These are phyloP conservation scores for Mortierella sp. DNA, from an alignment of 371 early-diverging fungal species.

Conservation along the genomic window DNA sequence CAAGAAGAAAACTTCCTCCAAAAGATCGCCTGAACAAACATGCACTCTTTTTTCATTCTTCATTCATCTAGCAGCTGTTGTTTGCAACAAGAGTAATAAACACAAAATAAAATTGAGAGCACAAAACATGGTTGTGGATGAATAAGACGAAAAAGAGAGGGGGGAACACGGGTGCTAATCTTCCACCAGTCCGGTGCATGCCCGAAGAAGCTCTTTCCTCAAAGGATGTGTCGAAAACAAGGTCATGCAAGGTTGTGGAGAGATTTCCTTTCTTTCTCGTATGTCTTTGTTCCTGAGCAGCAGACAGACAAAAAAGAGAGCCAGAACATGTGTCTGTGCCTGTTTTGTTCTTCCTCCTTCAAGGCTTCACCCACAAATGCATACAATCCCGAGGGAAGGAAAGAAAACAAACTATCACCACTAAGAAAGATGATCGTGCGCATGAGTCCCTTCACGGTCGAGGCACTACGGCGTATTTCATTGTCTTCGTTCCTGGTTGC, in stretches of 20 bases:
- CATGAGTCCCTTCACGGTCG: neutral
- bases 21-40: neutral
- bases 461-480: neutral
- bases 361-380: neutral
- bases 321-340: constrained; percentile 13
- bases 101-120: constrained; percentile 10
- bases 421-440: neutral
- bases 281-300: constrained; percentile 1
- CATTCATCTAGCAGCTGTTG: neutral
- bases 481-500: neutral
- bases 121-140: neutral
- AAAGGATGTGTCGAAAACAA: too few species aligned
- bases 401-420: neutral
- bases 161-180: neutral
- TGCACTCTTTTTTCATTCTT: neutral
- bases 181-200: constrained; percentile 9
- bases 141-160: neutral
- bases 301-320: neutral
- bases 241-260: constrained; percentile 10
- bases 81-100: neutral
- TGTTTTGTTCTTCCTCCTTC: neutral
- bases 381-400: neutral
- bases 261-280: neutral
- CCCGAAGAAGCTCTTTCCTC: constrained; percentile 2
- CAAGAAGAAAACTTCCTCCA: neutral